Conservation (phyloP, 257 asterid species). For the Rubia yunnanensis region DNA sequence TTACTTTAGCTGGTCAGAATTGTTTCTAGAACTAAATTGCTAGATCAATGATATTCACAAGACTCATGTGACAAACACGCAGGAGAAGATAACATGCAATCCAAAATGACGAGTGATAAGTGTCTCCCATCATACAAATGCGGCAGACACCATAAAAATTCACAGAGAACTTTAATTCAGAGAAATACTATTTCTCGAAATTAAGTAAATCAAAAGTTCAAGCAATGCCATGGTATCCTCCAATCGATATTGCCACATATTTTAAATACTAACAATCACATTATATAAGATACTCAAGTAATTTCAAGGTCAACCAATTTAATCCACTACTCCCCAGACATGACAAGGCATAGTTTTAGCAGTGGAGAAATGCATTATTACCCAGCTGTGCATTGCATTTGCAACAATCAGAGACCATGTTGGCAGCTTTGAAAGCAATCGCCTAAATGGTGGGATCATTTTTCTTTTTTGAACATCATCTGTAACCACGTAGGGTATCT, state of each 20-base stretch:
- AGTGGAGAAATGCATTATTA: constrained; percentile 23
- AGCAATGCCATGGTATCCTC: background rate
- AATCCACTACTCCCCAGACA: background rate
- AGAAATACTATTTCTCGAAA: background rate
- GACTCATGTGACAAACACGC: background rate
- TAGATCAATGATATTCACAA: background rate
- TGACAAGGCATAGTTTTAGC: background rate
- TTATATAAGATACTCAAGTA: background rate
- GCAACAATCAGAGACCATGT: constrained; percentile 93
- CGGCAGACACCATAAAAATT: background rate
- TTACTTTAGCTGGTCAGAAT: background rate
- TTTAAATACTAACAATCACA: background rate
- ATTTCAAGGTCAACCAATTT: constrained; percentile 5
- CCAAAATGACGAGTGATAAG: background rate
- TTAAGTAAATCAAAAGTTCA: background rate
- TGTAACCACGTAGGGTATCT: constrained; percentile 25
- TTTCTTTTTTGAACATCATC: constrained; percentile 34
- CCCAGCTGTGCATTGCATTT: constrained; percentile 99
- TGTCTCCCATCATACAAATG: background rate
- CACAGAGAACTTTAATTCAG: background rate
- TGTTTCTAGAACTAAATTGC: background rate
- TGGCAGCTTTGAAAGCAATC: constrained; percentile 84
- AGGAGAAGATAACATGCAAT: background rate
- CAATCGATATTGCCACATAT: background rate
- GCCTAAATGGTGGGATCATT: constrained; percentile 71